These are phyloP conservation scores for Ephemerocybe angulata DNA, from an alignment of 768 basidiomycete genomes.

Conservation along the genomic window DNA sequence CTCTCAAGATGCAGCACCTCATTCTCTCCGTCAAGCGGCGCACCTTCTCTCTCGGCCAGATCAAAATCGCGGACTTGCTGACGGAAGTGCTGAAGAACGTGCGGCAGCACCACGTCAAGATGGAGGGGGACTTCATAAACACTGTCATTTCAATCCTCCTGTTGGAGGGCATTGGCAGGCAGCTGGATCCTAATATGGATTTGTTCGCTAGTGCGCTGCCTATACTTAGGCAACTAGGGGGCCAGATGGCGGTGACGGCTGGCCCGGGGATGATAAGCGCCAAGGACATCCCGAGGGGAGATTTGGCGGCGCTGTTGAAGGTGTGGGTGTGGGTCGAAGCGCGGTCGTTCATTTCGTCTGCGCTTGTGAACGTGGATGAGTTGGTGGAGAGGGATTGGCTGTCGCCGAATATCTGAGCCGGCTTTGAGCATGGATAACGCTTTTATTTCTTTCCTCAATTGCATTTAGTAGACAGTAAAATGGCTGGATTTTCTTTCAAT, in stretches of 20 bases:
- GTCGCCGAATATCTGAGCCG: constrained; percentile 27
- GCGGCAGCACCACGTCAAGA: constrained; percentile 90
- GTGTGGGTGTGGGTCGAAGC: constrained; percentile 96
- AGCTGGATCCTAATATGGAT: constrained; percentile 88
- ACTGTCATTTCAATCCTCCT: constrained; percentile 93
- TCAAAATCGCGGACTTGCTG: constrained; percentile 92
- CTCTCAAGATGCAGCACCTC: constrained; percentile 95
- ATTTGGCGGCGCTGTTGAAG: constrained; percentile 86
- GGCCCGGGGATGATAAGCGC: constrained; percentile 50
- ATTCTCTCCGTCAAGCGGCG: constrained; percentile 91
- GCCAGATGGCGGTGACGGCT: constrained; percentile 66
- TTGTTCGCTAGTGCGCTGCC: constrained; percentile 94
- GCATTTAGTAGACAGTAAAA: not conserved
- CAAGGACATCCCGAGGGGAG: constrained; percentile 59
- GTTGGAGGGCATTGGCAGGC: constrained; percentile 93
- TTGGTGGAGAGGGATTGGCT: constrained; percentile 82
- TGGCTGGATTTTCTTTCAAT: not conserved
- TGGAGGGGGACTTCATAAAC: constrained; percentile 98
- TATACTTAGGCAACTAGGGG: constrained; percentile 86
- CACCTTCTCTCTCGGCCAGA: constrained; percentile 95
- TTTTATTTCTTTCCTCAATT: not conserved
- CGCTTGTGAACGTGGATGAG: constrained; percentile 78
- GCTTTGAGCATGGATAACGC: not conserved
- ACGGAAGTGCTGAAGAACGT: constrained; percentile 86
- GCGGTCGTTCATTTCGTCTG: constrained; percentile 75